Base-by-base conservation (phyloP, 176 grass and related monocot genomes). In the Metroxylon sagu region DNA sequence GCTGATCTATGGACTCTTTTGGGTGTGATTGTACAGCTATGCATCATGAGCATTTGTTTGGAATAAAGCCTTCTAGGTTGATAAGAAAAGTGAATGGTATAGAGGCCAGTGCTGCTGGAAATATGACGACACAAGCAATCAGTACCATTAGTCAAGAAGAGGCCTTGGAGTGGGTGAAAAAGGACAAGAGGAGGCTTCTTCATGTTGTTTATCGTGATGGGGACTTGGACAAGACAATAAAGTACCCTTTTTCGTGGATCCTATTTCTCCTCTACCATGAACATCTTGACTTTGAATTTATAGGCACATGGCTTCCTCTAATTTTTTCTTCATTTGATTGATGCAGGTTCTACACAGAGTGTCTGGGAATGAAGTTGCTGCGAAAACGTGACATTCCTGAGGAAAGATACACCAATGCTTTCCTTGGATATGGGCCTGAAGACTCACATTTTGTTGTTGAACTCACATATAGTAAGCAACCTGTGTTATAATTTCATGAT, bases 191-290 rank as follows among this genome's bases (percentile, higher is more conserved):
- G 70, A 82, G 86, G 74, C 57, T 90, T 43, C 83, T 96, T 58
- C 92, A 96, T 51, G 92, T 90, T 18, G 92, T 96, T 51, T 96
- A 87, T 73, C 87, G 80, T 53, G 92, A 90, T n/a, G 92, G 92
- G 7, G 92, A 96, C 54, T 75, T 96, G 15, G 86, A 96, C 64
- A 96, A 87, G 79, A 90, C 92, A 28, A 96, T 96, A 74, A 89
- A 95, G 90, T 96, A 88, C 60, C 57, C 12, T 7, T 43, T 39
- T 39, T 39, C 35, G 7, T 39, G 35, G 1, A 39, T 39, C 12
- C 35, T 39, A 10, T 39, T 7, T 10, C 35, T 39, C 35, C 35
- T 39, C 10, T 43, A 43, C 8, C 7, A 12, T 43, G 25, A 18
- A 54, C 0, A 7, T 14, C 27, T 18, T 54, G 25, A 21, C 19